phyloP scores from a whole-genome alignment of 352 stramenopile genomes.

The Elongisporangium undulatum region DNA sequence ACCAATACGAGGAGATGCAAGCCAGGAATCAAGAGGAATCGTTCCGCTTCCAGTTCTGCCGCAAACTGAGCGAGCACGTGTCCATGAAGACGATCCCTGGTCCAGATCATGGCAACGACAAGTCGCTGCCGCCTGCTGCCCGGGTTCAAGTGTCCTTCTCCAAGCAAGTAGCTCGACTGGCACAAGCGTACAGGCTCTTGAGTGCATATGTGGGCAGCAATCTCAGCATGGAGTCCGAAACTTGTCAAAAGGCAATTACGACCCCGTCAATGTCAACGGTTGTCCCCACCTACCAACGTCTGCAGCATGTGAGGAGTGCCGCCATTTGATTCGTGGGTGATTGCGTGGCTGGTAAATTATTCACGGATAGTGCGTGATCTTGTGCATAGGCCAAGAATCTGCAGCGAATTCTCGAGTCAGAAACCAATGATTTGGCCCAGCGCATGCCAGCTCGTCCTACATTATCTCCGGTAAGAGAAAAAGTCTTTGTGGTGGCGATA shows the following conservation, averaged over 20 bases:
- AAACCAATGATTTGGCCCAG: constrained; percentile 21
- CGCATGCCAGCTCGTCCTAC: constrained; percentile 22
- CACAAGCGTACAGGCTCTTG: constrained; percentile 25
- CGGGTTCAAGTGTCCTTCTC: constrained; percentile 29
- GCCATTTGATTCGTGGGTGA: neutral
- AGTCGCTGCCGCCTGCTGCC: constrained; percentile 2
- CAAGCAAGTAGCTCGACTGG: constrained; percentile 28
- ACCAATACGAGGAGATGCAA: constrained; percentile 25
- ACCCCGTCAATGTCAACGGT: constrained; percentile 29
- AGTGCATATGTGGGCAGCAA: constrained; percentile 27
- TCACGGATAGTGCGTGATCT: neutral
- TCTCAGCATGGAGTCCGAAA: constrained; percentile 16
- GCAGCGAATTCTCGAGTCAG: constrained; percentile 26
- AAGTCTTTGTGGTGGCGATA: neutral
- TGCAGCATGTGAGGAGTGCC: constrained; percentile 33
- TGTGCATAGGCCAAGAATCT: constrained; percentile 33
- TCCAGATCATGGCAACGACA: constrained; percentile 7
- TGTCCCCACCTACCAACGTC: constrained; percentile 41
- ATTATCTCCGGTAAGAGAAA: constrained; percentile 22
- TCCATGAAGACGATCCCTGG: constrained; percentile 16
- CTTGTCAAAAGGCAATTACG: constrained; percentile 21
- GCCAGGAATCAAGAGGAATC: constrained; percentile 25
- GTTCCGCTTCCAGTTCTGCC: constrained; percentile 41
- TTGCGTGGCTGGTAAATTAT: neutral
- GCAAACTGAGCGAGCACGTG: constrained; percentile 47